Evolutionary conservation across 257 asterid species (phyloP), one percentile per base, ranked within the genome.

Genomic region (Marsdenia floribunda): DNA sequence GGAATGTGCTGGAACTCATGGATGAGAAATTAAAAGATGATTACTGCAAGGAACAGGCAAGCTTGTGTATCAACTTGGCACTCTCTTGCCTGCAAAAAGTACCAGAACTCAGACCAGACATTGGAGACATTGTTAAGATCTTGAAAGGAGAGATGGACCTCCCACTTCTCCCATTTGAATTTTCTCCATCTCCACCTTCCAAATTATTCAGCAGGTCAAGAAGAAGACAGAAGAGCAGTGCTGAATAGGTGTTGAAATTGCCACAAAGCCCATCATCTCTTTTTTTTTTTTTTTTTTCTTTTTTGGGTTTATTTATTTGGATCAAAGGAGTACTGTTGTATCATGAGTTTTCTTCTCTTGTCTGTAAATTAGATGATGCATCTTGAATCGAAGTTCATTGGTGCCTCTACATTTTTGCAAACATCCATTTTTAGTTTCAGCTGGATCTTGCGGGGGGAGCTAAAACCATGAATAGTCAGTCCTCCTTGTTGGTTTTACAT

Each of bases 171-270:
- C 96, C 94, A 3, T 92, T 88, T 24, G 97, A 92, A 88, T 90
- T 90, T 77, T 90, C 98, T 2, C 96, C 99, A 18, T 92, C 99
- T 26, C 97, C 99, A 14, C 97, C 96, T 46, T 87, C 92, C 5
- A 91, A 80, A 74, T 57, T 73, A 46, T 79, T 70, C 46, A 79
- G 82, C 83, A 83, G 90, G 70, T 85, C 98, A 38, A 88, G 93
- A 71, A 82, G 93, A 66, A 86, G 84, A 52, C 85, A 60, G 42
- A 83, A 79, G 83, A 84, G 81, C 71, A 73, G 67, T 46, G 84
- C 73, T 38, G 90, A 82, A 77, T 80, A 79, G 81, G 80, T 47
- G 49, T 11, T 50, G 72, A 26, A 19, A 16, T 18, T 52, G 0
- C 57, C n/a, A 3, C 21, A 14, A 18, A 52, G 55, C 65, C 65